Evolutionary conservation across 345 rosid species (phyloP), one percentile per base, ranked within the genome.

Genomic region (Mercurialis annua): DNA sequence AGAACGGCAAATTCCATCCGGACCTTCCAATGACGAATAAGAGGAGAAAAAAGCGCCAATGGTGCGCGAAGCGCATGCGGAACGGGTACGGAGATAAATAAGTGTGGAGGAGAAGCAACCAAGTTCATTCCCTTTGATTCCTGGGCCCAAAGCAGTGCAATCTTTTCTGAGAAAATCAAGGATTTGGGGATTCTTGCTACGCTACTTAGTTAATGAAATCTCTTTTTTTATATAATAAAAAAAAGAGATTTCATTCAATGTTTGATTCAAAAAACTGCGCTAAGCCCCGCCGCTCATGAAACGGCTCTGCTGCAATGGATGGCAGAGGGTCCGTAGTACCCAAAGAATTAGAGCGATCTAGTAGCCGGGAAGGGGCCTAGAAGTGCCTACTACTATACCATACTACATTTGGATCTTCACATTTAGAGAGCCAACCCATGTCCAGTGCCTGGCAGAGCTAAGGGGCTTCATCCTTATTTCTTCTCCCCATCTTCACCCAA

Each of bases 251-350:
- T 44, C 48, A 44, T 44, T 15, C 10, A 44, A 10, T 12, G 29
- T 20, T 59, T 59, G 63, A 59, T 59, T 59, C 63, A 59, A 59
- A 59, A 5, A 59, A 59, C 63, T 59, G 44, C 3, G 26, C 44
- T 59, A 31, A 59, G 63, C 63, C 63, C 63, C 63, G 18, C 58
- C 14, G 58, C 63, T 59, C 63, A 59, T 33, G 44, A 59, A 59
- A 59, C 44, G 63, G 63, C 63, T 59, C 63, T 59, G 24, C 63
- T 59, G 42, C 36, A 64, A 64, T 64, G 67, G 67, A 64, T 64
- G 67, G 67, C 67, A 64, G 38, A 64, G 67, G 67, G 67, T 64
- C 55, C 55, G 67, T 64, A 64, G 55, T 64, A 64, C 67, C 67
- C 40, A 36, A 43, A 64, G 67, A 36, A 64, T 38, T 64, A 40